Evolutionary conservation across 1,139 yeast genomes (phyloP).

Genomic region (Taphrina populina): DNA sequence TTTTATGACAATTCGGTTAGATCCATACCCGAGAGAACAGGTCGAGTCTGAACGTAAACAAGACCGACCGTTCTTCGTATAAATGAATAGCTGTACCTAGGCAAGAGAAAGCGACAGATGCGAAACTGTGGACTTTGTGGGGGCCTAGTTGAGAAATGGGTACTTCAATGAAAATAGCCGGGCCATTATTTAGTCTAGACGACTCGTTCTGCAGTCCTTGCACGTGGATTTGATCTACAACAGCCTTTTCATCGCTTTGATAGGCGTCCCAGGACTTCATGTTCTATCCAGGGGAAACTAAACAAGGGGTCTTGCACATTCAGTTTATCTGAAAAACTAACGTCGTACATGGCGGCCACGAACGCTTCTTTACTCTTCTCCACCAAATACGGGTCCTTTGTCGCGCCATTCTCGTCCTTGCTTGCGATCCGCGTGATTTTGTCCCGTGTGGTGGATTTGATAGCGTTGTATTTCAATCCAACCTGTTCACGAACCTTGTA

Average conservation of each 20-base stretch:
- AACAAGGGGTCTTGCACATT: neutral
- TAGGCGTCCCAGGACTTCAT: slow-evolving; percentile 19
- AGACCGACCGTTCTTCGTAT: too few species aligned
- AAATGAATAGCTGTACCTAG: too few species aligned
- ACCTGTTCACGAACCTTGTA: slow-evolving; percentile 21
- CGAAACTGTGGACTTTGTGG: too few species aligned
- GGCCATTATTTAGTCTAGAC: too few species aligned
- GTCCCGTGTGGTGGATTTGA: neutral
- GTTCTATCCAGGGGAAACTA: slow-evolving; percentile 16
- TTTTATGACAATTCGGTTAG: too few species aligned
- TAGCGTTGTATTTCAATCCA: slow-evolving; percentile 5
- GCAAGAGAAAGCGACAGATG: too few species aligned
- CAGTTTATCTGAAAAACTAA: slow-evolving; percentile 11
- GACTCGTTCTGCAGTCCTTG: too few species aligned
- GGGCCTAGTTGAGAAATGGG: too few species aligned
- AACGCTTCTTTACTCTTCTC: slow-evolving; percentile 15
- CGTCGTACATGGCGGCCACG: slow-evolving; percentile 34
- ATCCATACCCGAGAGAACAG: too few species aligned
- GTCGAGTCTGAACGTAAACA: too few species aligned
- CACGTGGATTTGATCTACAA: too few species aligned
- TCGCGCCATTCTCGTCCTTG: neutral
- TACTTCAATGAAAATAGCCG: too few species aligned
- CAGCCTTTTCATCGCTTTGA: neutral
- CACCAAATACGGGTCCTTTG: neutral
- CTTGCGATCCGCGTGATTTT: neutral